Conservation (phyloP, 352 stramenopile species). For the Bremia lactucae region DNA sequence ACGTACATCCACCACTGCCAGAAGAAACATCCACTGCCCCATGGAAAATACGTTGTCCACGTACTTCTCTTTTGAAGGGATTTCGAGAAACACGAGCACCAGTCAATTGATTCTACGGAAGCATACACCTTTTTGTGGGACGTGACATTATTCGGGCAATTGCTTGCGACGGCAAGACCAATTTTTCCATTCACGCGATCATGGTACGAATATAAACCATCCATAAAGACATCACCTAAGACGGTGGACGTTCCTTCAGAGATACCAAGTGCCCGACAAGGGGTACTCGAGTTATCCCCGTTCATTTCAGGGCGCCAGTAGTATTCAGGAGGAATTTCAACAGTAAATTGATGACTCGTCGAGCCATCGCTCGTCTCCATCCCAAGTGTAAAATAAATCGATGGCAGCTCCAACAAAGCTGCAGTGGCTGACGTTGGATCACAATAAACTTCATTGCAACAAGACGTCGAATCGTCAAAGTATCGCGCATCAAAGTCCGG, state of each 20-base stretch:
- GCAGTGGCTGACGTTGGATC: constrained; percentile 42
- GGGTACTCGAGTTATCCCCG: constrained; percentile 32
- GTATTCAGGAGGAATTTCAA: constrained; percentile 75
- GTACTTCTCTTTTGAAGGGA: constrained; percentile 46
- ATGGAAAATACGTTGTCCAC: constrained; percentile 47
- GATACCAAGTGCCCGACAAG: constrained; percentile 69
- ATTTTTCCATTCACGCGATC: constrained; percentile 51
- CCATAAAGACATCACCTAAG: constrained; percentile 80
- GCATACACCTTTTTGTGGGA: constrained; percentile 66
- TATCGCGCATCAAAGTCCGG: constrained; percentile 58
- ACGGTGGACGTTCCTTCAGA: constrained; percentile 56
- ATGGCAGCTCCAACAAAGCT: constrained; percentile 49
- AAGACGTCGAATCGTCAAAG: constrained; percentile 59
- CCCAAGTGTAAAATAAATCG: constrained; percentile 69
- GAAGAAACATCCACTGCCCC: constrained; percentile 63
- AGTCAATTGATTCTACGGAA: constrained; percentile 32
- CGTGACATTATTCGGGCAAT: constrained; percentile 64
- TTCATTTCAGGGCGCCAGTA: constrained; percentile 80
- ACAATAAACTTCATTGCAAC: constrained; percentile 60
- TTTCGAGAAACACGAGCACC: constrained; percentile 63
- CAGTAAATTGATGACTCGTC: constrained; percentile 59
- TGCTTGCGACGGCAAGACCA: constrained; percentile 57
- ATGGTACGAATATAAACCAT: constrained; percentile 70
- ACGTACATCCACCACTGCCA: constrained; percentile 84
- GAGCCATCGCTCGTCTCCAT: constrained; percentile 35